Conservation (phyloP, 257 asterid genomes). For the Solanum appendiculatum region DNA sequence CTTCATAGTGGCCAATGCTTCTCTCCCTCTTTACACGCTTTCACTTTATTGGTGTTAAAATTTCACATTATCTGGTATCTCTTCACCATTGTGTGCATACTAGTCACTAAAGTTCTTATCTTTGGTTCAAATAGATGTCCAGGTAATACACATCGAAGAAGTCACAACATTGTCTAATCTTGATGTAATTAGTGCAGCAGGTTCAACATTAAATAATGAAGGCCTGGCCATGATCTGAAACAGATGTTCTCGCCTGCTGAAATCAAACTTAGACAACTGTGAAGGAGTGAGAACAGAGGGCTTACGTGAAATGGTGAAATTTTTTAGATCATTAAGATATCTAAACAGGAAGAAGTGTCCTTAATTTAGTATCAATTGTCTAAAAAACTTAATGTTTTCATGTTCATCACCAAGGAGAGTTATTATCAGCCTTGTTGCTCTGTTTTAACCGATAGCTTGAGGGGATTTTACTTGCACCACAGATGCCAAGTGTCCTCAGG, state of each 20-base stretch:
- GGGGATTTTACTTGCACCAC: constrained; percentile 1
- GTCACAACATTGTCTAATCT: not conserved
- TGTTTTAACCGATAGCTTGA: not conserved
- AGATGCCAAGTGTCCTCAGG: not conserved
- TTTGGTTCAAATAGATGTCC: not conserved
- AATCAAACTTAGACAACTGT: not conserved
- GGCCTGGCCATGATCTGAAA: not conserved
- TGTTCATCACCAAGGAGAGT: constrained; percentile 1
- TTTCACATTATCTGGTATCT: not conserved
- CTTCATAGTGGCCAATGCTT: not conserved
- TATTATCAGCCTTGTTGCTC: not conserved
- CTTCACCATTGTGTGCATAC: not conserved
- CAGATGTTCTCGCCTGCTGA: constrained; percentile 1
- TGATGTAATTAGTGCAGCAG: not conserved
- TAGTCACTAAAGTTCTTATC: not conserved
- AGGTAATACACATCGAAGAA: not conserved
- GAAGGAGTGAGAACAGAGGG: not conserved
- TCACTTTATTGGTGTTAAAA: not conserved
- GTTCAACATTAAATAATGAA: not conserved
- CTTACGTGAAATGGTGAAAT: not conserved
- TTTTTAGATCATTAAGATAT: not conserved
- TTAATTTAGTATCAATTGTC: not conserved
- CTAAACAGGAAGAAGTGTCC: not conserved
- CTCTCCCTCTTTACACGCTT: not conserved
- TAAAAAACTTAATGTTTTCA: not conserved